Percentiles rank a stretch among this genome's conserved stretches.
Evolutionary conservation across 371 early-diverging fungal genomes (phyloP).

Genomic region (Mortierella polycephala): DNA sequence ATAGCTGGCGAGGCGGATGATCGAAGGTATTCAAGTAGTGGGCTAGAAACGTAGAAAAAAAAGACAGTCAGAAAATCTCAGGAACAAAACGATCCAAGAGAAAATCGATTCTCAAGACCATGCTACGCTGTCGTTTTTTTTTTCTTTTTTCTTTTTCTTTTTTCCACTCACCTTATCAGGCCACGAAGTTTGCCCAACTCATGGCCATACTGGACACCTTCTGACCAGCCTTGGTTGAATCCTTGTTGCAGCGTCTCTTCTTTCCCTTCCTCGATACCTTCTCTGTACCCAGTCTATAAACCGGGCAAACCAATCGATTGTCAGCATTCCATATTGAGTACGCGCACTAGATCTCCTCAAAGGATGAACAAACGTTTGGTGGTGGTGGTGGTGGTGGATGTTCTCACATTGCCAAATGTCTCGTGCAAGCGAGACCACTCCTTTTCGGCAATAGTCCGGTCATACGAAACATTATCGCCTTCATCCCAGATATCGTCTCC

Average conservation of each 20-base stretch:
- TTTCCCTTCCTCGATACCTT: constrained; percentile 53
- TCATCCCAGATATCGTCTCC: constrained; percentile 47
- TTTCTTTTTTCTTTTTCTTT: neutral
- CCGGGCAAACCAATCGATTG: neutral
- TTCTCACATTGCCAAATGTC: constrained; percentile 47
- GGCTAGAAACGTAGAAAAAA: constrained; percentile 10
- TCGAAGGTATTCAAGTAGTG: constrained; percentile 31
- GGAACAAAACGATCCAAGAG: neutral
- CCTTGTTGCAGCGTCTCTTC: constrained; percentile 47
- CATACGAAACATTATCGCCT: constrained; percentile 33
- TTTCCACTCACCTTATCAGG: constrained; percentile 35
- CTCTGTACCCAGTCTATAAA: constrained; percentile 42
- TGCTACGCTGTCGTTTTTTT: neutral
- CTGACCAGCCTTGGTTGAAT: constrained; percentile 54
- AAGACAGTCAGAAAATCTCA: neutral
- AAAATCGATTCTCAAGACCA: neutral
- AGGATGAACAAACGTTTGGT: neutral
- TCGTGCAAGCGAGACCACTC: constrained; percentile 51
- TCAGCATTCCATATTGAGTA: neutral
- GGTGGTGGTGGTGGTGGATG: too few species aligned
- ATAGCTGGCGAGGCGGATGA: constrained; percentile 5
- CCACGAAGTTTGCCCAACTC: constrained; percentile 47
- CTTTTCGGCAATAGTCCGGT: constrained; percentile 45
- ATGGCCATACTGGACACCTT: constrained; percentile 50
- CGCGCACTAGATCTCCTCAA: neutral